phyloP scores from a whole-genome alignment of 306 rosid genomes.

The Cucurbita moschata region DNA sequence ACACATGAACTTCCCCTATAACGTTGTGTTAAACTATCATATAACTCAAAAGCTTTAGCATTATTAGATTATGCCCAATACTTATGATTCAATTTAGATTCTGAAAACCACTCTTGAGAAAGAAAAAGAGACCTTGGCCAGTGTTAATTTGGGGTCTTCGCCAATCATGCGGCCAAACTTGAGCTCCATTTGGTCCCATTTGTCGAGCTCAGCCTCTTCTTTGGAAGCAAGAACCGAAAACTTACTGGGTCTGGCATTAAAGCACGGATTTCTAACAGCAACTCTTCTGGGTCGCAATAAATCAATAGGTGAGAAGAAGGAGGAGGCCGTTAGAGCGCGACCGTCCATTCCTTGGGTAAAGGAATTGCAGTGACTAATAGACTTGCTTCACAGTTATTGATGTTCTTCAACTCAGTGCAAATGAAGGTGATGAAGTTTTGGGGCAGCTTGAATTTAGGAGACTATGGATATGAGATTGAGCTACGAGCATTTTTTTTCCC shows the following conservation, averaged over 20 bases:
- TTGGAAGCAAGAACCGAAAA: constrained; percentile 36
- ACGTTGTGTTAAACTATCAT: background rate
- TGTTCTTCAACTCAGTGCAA: background rate
- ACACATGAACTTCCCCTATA: background rate
- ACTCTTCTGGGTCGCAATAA: constrained; percentile 19
- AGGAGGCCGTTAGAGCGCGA: constrained; percentile 30
- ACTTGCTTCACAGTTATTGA: background rate
- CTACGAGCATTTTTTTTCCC: background rate
- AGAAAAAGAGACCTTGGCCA: constrained; percentile 53
- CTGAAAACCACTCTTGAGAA: background rate
- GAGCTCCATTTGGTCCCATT: constrained; percentile 71
- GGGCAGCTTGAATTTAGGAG: background rate
- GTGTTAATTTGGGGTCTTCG: constrained; percentile 86
- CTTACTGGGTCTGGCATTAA: constrained; percentile 17
- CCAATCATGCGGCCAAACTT: constrained; percentile 83
- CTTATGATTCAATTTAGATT: background rate
- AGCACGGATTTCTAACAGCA: constrained; percentile 8
- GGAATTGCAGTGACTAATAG: background rate
- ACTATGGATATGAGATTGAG: background rate
- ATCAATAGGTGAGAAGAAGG: constrained; percentile 24
- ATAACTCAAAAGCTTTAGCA: background rate
- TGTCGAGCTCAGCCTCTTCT: constrained; percentile 47
- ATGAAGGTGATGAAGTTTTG: background rate
- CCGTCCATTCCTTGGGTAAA: constrained; percentile 33
- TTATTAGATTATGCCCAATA: background rate